Evolutionary conservation across 768 basidiomycete genomes (phyloP).

Genomic region (Mycena epipterygia): DNA sequence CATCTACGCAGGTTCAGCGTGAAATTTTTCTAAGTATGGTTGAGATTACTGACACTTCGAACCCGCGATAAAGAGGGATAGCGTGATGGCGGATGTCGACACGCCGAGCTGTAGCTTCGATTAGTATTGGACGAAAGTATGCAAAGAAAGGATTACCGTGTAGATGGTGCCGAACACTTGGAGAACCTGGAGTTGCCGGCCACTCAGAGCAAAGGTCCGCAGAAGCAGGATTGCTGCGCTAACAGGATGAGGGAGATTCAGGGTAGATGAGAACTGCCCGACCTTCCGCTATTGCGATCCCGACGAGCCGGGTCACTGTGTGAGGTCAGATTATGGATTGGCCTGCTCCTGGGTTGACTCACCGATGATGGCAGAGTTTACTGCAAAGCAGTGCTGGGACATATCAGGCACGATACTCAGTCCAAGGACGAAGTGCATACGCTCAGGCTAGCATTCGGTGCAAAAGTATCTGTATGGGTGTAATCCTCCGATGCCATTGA

Average conservation of each 20-base stretch:
- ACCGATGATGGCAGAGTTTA: constrained; percentile 4
- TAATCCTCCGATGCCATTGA: not conserved
- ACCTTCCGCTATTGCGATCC: constrained; percentile 24
- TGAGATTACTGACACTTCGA: not conserved
- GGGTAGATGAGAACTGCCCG: not conserved
- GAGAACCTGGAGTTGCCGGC: not conserved
- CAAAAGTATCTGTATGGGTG: not conserved
- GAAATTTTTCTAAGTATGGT: not conserved
- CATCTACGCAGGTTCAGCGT: not conserved
- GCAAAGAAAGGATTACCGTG: not conserved
- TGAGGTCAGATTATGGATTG: not conserved
- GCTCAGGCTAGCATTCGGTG: not conserved
- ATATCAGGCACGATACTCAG: not conserved
- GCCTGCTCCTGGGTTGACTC: not conserved
- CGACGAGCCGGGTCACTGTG: not conserved
- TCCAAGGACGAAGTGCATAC: not conserved
- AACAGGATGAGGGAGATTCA: not conserved
- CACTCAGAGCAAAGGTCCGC: constrained; percentile 28
- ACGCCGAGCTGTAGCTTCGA: not conserved
- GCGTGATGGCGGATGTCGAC: not conserved
- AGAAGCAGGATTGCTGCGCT: constrained; percentile 23
- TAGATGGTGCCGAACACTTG: not conserved
- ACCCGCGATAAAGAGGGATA: not conserved
- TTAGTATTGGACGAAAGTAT: not conserved
- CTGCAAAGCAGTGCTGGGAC: constrained; percentile 2